Evolutionary conservation across 1,284 basidiomycete species (phyloP).

Genomic region (Polyporus tsugae): DNA sequence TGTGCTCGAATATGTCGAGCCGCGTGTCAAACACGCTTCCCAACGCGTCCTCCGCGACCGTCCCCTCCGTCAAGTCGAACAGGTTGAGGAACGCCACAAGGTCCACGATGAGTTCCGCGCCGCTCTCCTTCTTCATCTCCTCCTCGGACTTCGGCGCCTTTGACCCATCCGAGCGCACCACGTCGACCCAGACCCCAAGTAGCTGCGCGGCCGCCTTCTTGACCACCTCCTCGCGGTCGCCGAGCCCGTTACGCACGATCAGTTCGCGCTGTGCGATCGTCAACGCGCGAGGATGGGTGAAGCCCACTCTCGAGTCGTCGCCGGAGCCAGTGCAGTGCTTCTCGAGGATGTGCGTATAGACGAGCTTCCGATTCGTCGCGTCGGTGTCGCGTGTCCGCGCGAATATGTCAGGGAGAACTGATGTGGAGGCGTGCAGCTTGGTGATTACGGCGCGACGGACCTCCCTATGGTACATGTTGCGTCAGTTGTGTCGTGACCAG

Average conservation of each 20-base stretch:
- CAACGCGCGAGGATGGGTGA: conserved; percentile 74
- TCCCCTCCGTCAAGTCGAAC: conserved; percentile 69
- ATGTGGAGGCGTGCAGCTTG: conserved; percentile 73
- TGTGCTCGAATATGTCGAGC: conserved; percentile 65
- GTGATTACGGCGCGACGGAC: conserved; percentile 90
- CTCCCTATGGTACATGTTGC: conserved; percentile 61
- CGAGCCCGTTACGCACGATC: conserved; percentile 83
- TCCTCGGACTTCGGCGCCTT: conserved; percentile 58
- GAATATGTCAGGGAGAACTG: conserved; percentile 76
- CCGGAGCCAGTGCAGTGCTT: conserved; percentile 34
- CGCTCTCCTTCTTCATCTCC: conserved; percentile 24
- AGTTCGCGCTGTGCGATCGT: conserved; percentile 82
- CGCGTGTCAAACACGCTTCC: conserved; percentile 69
- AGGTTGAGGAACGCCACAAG: conserved; percentile 64
- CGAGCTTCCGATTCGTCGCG: conserved; percentile 80
- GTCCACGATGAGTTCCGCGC: conserved; percentile 40
- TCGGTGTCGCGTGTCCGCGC: conserved; percentile 89
- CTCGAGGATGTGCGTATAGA: conserved; percentile 78
- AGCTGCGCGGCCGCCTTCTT: conserved; percentile 82
- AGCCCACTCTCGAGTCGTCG: conserved; percentile 48
- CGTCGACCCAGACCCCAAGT: conserved; percentile 81
- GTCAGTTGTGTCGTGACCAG: neutral
- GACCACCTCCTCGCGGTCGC: conserved; percentile 89
- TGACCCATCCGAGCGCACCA: conserved; percentile 43
- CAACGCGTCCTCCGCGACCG: conserved; percentile 74